Conservation (phyloP, 2,329 filamentous ascomycete genomes). For the Ophiocordyceps camponoti-saundersi region DNA sequence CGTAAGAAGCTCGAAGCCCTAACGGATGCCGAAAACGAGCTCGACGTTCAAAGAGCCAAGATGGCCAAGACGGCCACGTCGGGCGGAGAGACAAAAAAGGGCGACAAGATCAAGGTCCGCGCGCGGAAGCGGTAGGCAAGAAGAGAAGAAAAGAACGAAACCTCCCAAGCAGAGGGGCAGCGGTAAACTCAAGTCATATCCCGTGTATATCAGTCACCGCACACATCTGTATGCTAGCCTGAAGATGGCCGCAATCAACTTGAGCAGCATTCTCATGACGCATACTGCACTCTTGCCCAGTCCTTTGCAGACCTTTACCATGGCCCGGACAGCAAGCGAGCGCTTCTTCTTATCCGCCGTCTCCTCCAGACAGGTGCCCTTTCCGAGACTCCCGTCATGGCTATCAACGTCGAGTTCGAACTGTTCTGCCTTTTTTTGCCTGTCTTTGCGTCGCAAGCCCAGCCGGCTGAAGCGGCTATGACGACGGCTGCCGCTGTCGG, state of each 20-base stretch:
- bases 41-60: constrained; percentile 41
- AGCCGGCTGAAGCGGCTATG: constrained; percentile 11
- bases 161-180: not conserved
- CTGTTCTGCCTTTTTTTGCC: constrained; percentile 30
- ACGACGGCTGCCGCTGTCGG: constrained; percentile 8
- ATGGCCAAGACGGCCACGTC: constrained; percentile 50
- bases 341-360: constrained; percentile 28
- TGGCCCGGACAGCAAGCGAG: constrained; percentile 29
- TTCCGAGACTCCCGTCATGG: constrained; percentile 29
- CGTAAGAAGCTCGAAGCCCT: constrained; percentile 37
- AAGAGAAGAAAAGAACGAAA: not conserved
- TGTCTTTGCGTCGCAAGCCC: constrained; percentile 12
- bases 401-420: constrained; percentile 47
- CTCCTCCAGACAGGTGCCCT: constrained; percentile 16
- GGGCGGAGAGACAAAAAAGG: constrained; percentile 39
- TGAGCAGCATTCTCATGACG: constrained; percentile 37
- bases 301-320: constrained; percentile 33
- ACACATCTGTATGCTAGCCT: constrained; percentile 33
- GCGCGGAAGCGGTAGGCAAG: constrained; percentile 37
- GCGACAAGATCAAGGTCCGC: constrained; percentile 45
- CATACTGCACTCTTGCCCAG: constrained; percentile 42
- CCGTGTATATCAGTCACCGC: constrained; percentile 9
- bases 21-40: constrained; percentile 35
- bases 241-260: constrained; percentile 31
- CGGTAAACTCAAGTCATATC: not conserved